Percentiles rank a stretch among this genome's conserved stretches.
These are phyloP conservation scores for Penicillium crystallinum DNA, from an alignment of 495 filamentous ascomycete genomes.

Conservation along the genomic window DNA sequence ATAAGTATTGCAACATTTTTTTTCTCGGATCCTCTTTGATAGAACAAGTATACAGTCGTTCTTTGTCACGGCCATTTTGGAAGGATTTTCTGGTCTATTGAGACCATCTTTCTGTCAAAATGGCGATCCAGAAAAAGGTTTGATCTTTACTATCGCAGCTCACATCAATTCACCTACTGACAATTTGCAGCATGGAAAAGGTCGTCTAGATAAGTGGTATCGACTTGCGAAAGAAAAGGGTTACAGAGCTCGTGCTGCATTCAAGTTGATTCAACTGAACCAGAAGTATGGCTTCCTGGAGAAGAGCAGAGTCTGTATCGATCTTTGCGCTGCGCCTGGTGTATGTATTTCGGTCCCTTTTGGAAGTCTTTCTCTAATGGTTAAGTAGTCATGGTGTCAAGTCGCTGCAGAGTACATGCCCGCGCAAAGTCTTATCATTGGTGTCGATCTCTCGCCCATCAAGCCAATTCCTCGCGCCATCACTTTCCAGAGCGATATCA, in stretches of 20 bases:
- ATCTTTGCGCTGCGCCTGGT: constrained; percentile 96
- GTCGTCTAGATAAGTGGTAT: constrained; percentile 97
- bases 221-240: constrained; percentile 97
- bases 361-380: constrained; percentile 23
- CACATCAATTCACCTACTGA: constrained; percentile 15
- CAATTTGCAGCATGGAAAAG: constrained; percentile 74
- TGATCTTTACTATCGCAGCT: not conserved
- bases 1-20: constrained; percentile 28
- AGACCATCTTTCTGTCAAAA: constrained; percentile 38
- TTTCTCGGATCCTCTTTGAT: constrained; percentile 10
- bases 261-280: constrained; percentile 98
- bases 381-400: constrained; percentile 85
- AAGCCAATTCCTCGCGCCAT: constrained; percentile 91
- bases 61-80: constrained; percentile 12
- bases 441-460: constrained; percentile 92
- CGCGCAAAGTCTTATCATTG: constrained; percentile 80
- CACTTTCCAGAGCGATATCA: constrained; percentile 97
- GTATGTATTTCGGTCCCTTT: constrained; percentile 45
- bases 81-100: constrained; percentile 16
- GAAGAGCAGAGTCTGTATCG: constrained; percentile 89
- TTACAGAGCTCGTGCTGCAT: constrained; percentile 91
- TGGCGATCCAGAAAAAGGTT: constrained; percentile 98
- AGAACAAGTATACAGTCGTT: constrained; percentile 21
- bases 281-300: constrained; percentile 98
- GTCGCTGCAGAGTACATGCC: constrained; percentile 96